Percentiles rank a stretch among this genome's conserved stretches.
phyloP scores from a whole-genome alignment of 805 yeast genomes.

The Cephaloascus albidus region DNA sequence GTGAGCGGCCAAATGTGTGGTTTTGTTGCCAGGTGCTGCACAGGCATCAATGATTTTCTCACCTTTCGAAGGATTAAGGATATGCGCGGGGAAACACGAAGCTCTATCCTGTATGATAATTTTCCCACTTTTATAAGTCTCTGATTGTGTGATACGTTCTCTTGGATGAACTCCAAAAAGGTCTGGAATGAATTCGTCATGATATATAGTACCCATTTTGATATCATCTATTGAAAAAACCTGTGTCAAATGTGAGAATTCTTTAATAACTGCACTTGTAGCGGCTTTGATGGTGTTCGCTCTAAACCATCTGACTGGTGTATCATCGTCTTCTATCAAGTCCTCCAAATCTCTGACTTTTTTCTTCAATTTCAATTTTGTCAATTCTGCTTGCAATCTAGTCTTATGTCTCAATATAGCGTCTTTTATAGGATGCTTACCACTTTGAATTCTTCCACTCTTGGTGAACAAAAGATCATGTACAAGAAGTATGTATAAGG shows the following conservation, averaged over 20 bases:
- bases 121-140: conserved; percentile 64
- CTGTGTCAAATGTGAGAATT: conserved; percentile 33
- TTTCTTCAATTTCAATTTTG: conserved; percentile 64
- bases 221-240: conserved; percentile 32
- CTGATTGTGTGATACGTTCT: conserved; percentile 59
- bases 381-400: conserved; percentile 73
- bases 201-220: conserved; percentile 50
- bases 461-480: conserved; percentile 76
- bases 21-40: conserved; percentile 98
- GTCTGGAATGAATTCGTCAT: conserved; percentile 66
- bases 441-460: conserved; percentile 78
- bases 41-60: conserved; percentile 80
- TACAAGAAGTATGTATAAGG: conserved; percentile 53
- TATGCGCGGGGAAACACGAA: conserved; percentile 91
- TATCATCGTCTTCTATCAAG: conserved; percentile 45
- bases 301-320: conserved; percentile 78
- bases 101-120: conserved; percentile 93
- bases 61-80: conserved; percentile 54
- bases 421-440: conserved; percentile 80
- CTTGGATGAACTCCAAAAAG: conserved; percentile 77
- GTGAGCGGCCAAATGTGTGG: conserved; percentile 80
- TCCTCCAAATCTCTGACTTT: conserved; percentile 51
- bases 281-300: conserved; percentile 54
- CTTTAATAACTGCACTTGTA: conserved; percentile 24
- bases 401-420: conserved; percentile 72